Conservation (phyloP, 768 basidiomycete species). For the Phaeotremella fagi region DNA sequence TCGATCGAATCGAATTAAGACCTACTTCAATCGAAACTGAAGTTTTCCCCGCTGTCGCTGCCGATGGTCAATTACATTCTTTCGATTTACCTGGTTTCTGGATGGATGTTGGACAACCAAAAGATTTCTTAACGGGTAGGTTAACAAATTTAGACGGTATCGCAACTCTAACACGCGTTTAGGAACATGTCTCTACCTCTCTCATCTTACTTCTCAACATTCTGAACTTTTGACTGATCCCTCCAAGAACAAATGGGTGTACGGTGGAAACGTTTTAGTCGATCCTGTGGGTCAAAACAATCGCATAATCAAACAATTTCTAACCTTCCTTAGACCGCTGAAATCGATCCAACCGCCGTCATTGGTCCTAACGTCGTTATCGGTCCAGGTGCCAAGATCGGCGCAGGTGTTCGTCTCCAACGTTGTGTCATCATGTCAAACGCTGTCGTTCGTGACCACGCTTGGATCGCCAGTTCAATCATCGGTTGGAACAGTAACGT, state of each 20-base stretch:
- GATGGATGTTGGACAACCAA: conserved; percentile 55
- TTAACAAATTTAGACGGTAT: not conserved
- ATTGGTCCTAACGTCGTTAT: conserved; percentile 54
- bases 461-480: conserved; percentile 53
- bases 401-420: conserved; percentile 52
- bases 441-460: conserved; percentile 52
- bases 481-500: conserved; percentile 51
- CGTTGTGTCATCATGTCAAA: conserved; percentile 53
- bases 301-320: too few species aligned
- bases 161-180: too few species aligned
- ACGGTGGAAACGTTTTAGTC: conserved; percentile 52
- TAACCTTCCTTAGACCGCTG: conserved; percentile 44
- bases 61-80: conserved; percentile 52
- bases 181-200: conserved; percentile 53
- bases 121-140: conserved; percentile 48
- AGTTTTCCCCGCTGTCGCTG: conserved; percentile 52
- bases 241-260: conserved; percentile 50
- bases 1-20: conserved; percentile 53
- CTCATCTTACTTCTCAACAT: conserved; percentile 49
- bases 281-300: conserved; percentile 49
- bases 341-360: conserved; percentile 49
- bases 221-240: conserved; percentile 50
- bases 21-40: conserved; percentile 54
- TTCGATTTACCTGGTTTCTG: conserved; percentile 54
- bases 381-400: conserved; percentile 52